Base-by-base conservation (phyloP, 2,329 filamentous ascomycete genomes). In the Didymella arachidicola region DNA sequence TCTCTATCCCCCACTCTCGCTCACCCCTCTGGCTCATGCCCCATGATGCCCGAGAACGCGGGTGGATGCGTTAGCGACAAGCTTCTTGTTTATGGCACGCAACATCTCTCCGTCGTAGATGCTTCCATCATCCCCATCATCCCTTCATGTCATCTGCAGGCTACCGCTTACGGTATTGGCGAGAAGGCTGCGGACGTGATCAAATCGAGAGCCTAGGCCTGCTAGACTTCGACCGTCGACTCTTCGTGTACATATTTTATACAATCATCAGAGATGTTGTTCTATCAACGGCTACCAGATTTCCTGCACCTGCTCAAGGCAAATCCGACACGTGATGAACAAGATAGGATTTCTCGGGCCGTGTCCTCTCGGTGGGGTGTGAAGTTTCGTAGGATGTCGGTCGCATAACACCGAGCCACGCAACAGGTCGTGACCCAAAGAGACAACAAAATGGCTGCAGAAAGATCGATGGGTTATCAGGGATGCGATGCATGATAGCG, bases 111-210 rank as follows among this genome's bases (percentile, higher is more conserved):
- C 10, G 46, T 75, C 27, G 64, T 74, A 4, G 72, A 74, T 65
- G 72, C 71, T n/a, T 68, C 62, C 1, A 71, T 75, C 8, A 67
- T 75, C 18, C 72, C 72, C 0, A 65, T 74, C 30, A 72, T 73
- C 30, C 70, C 71, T 11, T 66, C 64, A 11, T 64, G 62, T 50
- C 68, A 71, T 63, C 57, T 71, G n/a, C 71, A 73, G 55, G 68
- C 72, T 25, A 72, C 70, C 22, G 66, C 70, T 52, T 76, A 76
- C 53, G 72, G 64, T 22, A 63, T 76, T 48, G 72, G 65, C 14
- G 73, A 75, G 67, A 76, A 73, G 65, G 73, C 72, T 44, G 71
- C 72, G 12, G 73, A 70, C 63, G 60, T 74, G 2, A 72, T 75
- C 56, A 73, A 72, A 62, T 49, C 49, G 3, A 71, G 68, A 12